Evolutionary conservation across 768 basidiomycete genomes (phyloP), one percentile per base, ranked within the genome.

Genomic region (Leccinellum rugosiceps): DNA sequence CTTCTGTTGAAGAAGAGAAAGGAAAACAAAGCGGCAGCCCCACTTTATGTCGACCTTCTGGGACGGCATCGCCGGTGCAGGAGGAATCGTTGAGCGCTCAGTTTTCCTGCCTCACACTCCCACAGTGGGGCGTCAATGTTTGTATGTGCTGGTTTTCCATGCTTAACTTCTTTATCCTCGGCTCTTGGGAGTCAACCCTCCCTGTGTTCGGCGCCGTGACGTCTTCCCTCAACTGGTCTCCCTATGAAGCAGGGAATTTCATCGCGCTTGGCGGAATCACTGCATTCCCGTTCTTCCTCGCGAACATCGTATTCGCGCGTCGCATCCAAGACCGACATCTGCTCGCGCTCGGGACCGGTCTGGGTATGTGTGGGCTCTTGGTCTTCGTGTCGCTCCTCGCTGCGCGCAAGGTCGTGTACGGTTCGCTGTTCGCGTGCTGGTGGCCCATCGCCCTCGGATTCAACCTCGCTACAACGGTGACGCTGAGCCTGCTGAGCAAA

Each of bases 81-180:
- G 38, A 19, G 38, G 38, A 19, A n/a, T 41, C 38, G 0, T 19
- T 19, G 10, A 10, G 9, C 38, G 17, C n/a, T 41, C 38, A 11
- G 1, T 41, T 41, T 10, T 41, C 38, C n/a, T 3, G 9, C 4
- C n/a, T 41, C 38, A 41, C 38, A 41, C 10, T 41, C n/a, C 38
- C 38, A 41, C 38, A 41, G n/a, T 41, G 38, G 38, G 38, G 38
- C n/a, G n/a, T 41, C 38, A 41, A 10, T 2, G 58, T 77, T 43
- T 84, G 80, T 65, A 86, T 88, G 83, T 87, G 85, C 67, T 89
- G 84, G 81, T 84, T 82, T 63, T 78, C 85, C 46, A 86, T 86
- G 82, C 77, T 83, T n/a, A 84, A 80, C 70, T 88, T 87, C 38
- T 41, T 41, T 5, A 19, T 41, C n/a, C n/a, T 41, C 15, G 38